Conservation (phyloP, 306 rosid genomes). For the Pterocarpus macrocarpus region DNA sequence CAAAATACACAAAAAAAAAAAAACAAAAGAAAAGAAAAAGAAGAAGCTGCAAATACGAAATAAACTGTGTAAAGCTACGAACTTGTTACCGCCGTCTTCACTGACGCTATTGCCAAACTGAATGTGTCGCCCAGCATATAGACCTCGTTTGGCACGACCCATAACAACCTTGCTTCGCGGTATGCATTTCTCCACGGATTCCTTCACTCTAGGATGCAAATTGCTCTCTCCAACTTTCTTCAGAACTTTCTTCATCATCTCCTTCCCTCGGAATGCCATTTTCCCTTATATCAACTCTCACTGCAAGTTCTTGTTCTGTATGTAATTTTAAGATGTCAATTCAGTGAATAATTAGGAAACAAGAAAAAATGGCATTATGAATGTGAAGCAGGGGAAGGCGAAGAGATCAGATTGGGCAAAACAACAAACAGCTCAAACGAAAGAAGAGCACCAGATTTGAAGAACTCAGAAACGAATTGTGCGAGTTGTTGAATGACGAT, state of each 20-base stretch:
- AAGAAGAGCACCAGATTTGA: neutral
- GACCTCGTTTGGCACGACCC: conserved; percentile 90
- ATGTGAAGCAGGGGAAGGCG: neutral
- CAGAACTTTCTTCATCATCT: conserved; percentile 80
- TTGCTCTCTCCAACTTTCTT: conserved; percentile 78
- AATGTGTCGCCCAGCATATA: conserved; percentile 88
- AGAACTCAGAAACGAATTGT: too few relatives aligned
- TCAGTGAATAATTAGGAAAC: neutral
- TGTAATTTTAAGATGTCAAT: neutral
- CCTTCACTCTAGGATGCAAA: conserved; percentile 68
- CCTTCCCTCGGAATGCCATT: conserved; percentile 89
- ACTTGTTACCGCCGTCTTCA: conserved; percentile 99
- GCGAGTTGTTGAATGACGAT: too few relatives aligned
- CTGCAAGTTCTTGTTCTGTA: neutral
- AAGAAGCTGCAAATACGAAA: conserved; percentile 2
- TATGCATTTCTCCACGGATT: conserved; percentile 69
- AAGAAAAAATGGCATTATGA: neutral
- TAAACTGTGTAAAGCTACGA: conserved; percentile 34
- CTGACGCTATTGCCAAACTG: conserved; percentile 87
- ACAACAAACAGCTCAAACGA: neutral
- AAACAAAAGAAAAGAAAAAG: too few relatives aligned
- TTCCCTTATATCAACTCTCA: neutral
- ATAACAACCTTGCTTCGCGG: conserved; percentile 80
- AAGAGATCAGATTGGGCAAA: too few relatives aligned
- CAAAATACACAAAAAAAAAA: too few relatives aligned